Evolutionary conservation across 2,329 filamentous ascomycete species (phyloP), one percentile per base, ranked within the genome.

Genomic region (Xylariaceae sp.): DNA sequence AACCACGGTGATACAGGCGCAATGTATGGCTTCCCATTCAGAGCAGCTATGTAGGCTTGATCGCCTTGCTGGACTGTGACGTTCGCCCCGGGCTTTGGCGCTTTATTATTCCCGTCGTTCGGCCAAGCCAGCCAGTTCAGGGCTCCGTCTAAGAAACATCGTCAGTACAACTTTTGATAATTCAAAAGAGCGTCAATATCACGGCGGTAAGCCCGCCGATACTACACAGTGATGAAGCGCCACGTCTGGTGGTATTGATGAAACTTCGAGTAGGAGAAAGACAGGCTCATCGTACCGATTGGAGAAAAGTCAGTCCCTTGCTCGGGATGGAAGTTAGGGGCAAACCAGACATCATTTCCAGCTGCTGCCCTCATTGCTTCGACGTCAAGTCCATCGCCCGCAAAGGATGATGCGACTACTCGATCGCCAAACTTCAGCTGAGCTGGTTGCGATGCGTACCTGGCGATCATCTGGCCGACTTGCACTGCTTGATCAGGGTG

Each of bases 1-100:
- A 85, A 85, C 81, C 81, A 84, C 0, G 82, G 81, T 0, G 79
- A 79, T n/a, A 82, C 77, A 1, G 80, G 76, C 79, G 82, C 82
- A 77, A 83, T 82, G 64, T 73, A 75, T 0, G 69, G 62, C 34
- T 64, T 65, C 15, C 54, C 61, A 8, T 34, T 30, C 6, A 67
- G 23, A 56, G 53, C 61, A 3, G 50, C 9, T 1, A 53, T 15
- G 51, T 66, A 67, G 2, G 61, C 58, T 7, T 62, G 56, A 15
- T 67, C 65, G 13, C 60, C 60, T 37, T 61, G 51, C 42, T 71
- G 69, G 45, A 82, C 78, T 1, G 74, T 75, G 1, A 80, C 70
- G 51, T 70, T 73, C 2, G 67, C 66, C 0, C 71, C 72, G 68
- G 54, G 4, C 23, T 73, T 77, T 0, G 78, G 78, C 2, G 81